Conservation (phyloP, 345 rosid genomes). For the Arabidopsis arenosa region DNA sequence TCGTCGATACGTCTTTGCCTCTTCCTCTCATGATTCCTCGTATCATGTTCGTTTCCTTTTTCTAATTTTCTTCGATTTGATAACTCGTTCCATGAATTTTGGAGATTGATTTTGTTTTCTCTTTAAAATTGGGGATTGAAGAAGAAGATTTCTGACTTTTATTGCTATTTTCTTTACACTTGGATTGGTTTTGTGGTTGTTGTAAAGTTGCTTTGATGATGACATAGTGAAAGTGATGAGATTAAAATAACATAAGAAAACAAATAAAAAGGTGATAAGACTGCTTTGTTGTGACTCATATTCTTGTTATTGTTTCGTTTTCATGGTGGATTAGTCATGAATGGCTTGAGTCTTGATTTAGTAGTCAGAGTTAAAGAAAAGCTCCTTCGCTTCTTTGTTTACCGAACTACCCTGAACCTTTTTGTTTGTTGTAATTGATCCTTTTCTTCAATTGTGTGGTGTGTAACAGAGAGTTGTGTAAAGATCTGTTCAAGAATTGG, state of each 20-base stretch:
- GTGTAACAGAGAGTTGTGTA: conserved; percentile 66
- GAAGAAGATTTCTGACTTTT: neutral
- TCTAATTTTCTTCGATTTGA: neutral
- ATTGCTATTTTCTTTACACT: neutral
- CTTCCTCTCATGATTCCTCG: conserved; percentile 62
- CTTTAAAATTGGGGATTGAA: neutral
- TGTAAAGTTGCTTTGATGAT: conserved; percentile 28
- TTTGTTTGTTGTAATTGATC: neutral
- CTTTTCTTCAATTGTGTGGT: conserved; percentile 20
- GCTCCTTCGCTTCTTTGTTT: neutral
- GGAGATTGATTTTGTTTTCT: neutral
- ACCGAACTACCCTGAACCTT: neutral
- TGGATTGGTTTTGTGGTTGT: conserved; percentile 9
- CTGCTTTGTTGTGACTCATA: neutral
- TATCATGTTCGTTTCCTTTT: conserved; percentile 54
- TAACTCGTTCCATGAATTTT: neutral
- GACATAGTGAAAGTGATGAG: conserved; percentile 21
- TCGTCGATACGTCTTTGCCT: conserved; percentile 66
- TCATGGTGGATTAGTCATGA: conserved; percentile 8
- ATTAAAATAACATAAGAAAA: conserved; percentile 10
- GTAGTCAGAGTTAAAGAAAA: neutral
- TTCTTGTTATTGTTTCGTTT: conserved; percentile 18
- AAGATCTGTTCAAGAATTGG: conserved; percentile 89
- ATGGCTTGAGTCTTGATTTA: neutral
- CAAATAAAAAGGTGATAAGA: neutral